phyloP scores from a whole-genome alignment of 2,329 filamentous ascomycete genomes.

The Fusarium metavorans region DNA sequence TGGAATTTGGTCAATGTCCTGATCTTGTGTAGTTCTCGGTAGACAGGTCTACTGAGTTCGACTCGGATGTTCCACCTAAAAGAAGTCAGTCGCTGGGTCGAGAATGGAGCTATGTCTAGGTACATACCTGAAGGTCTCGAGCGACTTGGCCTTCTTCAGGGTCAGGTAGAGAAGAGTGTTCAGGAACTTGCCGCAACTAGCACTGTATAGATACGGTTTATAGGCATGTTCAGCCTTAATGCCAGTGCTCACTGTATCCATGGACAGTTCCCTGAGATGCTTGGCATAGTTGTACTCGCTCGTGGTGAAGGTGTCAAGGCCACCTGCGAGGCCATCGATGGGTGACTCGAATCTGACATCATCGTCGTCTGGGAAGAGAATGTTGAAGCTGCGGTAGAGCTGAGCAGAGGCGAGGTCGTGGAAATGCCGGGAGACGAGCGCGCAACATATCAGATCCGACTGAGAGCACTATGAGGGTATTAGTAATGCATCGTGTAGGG shows the following conservation, averaged over 20 bases:
- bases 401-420: slow-evolving; percentile 68
- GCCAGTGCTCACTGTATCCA: slow-evolving; percentile 67
- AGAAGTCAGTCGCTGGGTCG: not conserved
- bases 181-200: slow-evolving; percentile 72
- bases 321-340: slow-evolving; percentile 68
- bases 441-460: slow-evolving; percentile 66
- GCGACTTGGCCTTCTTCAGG: slow-evolving; percentile 64
- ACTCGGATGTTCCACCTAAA: slow-evolving; percentile 73
- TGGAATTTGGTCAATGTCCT: slow-evolving; percentile 64
- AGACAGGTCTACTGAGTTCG: slow-evolving; percentile 70
- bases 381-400: slow-evolving; percentile 70
- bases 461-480: slow-evolving; percentile 59
- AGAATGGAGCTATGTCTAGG: not conserved
- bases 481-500: not conserved
- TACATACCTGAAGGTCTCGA: slow-evolving; percentile 69
- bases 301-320: slow-evolving; percentile 71
- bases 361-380: slow-evolving; percentile 72
- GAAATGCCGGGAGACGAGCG: slow-evolving; percentile 69
- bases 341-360: slow-evolving; percentile 63
- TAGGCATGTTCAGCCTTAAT: slow-evolving; percentile 66
- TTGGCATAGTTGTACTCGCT: slow-evolving; percentile 74
- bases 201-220: slow-evolving; percentile 64
- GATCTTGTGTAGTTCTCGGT: slow-evolving; percentile 67
- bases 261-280: slow-evolving; percentile 66
- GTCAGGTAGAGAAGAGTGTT: slow-evolving; percentile 70